Evolutionary conservation across 1,139 yeast genomes (phyloP).

Genomic region (Waltiozyma sp.): DNA sequence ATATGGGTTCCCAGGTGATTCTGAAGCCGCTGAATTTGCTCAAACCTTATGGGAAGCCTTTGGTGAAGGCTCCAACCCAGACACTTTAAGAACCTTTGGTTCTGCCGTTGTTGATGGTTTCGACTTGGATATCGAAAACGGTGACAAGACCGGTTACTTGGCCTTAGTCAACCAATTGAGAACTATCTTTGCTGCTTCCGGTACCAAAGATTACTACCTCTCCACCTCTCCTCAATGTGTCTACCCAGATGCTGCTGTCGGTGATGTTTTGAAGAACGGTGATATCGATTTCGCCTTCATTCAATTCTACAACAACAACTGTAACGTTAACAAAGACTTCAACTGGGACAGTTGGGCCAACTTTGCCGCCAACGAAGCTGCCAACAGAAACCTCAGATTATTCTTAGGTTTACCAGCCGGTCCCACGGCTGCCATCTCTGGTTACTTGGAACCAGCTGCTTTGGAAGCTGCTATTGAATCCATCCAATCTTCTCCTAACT

Average conservation of each 20-base stretch:
- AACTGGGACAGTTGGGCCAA: constrained; percentile 63
- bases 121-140: constrained; percentile 48
- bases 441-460: constrained; percentile 33
- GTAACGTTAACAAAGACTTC: constrained; percentile 35
- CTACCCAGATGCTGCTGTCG: constrained; percentile 64
- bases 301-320: constrained; percentile 73
- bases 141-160: constrained; percentile 37
- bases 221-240: constrained; percentile 87
- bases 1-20: constrained; percentile 52
- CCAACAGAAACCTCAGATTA: constrained; percentile 43
- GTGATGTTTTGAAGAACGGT: constrained; percentile 33
- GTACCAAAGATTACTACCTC: constrained; percentile 39
- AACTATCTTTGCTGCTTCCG: constrained; percentile 2
- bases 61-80: constrained; percentile 38
- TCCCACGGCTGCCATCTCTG: constrained; percentile 42
- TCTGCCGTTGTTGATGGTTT: constrained; percentile 45
- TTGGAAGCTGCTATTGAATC: constrained; percentile 18
- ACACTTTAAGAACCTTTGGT: constrained; percentile 51
- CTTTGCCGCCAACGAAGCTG: constrained; percentile 14
- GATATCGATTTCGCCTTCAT: constrained; percentile 28
- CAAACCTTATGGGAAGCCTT: constrained; percentile 60
- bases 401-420: constrained; percentile 59
- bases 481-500: constrained; percentile 21
- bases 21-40: constrained; percentile 52
- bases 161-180: constrained; percentile 36